Evolutionary conservation across 1,139 yeast species (phyloP).

Genomic region (Saccharomyces hybrid): DNA sequence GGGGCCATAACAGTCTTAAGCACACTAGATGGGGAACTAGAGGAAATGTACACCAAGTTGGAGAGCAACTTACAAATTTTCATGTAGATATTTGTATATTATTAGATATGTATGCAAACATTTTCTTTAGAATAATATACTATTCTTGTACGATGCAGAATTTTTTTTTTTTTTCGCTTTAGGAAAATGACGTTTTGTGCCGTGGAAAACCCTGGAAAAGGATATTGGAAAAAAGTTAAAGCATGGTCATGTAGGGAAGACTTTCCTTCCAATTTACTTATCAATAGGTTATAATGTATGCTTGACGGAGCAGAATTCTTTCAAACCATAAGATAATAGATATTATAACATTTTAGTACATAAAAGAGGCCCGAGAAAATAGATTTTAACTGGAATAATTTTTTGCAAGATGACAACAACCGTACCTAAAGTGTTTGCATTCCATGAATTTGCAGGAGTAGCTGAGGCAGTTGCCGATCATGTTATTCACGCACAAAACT

Average conservation of each 20-base stretch:
- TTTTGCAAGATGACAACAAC: conserved; percentile 65
- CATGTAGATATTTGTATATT: conserved; percentile 3
- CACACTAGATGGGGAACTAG: conserved; percentile 77
- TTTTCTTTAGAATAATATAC: background rate
- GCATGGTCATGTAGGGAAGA: background rate
- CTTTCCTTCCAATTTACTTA: background rate
- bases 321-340: background rate
- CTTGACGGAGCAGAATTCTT: background rate
- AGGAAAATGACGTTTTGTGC: conserved; percentile 1
- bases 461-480: conserved; percentile 95
- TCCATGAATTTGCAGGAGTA: conserved; percentile 81
- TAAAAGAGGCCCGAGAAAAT: background rate
- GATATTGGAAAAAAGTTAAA: background rate
- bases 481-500: conserved; percentile 71
- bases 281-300: background rate
- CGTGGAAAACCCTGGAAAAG: conserved; percentile 1
- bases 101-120: background rate
- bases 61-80: conserved; percentile 72
- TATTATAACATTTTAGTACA: background rate
- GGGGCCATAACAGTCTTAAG: conserved; percentile 95
- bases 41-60: conserved; percentile 79
- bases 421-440: conserved; percentile 85
- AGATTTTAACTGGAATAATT: background rate
- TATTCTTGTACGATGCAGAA: background rate
- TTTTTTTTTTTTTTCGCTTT: background rate